Base-by-base conservation (phyloP, 345 rosid genomes). In the Cardamine resedifolia region DNA sequence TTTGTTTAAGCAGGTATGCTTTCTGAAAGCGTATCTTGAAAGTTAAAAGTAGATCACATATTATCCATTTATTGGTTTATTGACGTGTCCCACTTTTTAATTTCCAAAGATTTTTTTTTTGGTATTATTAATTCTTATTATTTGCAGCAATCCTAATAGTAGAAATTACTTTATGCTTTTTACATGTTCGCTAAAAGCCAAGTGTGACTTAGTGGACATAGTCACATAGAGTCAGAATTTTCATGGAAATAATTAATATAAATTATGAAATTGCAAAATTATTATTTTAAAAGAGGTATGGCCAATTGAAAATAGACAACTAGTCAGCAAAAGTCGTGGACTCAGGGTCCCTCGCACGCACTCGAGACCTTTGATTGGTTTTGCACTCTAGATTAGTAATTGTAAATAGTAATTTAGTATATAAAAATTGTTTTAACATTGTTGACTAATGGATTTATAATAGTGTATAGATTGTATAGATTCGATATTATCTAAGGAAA, bases 261-360 rank as follows among this genome's bases (percentile, higher is more conserved):
- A 4, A 38, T 20, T 19, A 27, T 28, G n/a, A 66, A 38, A 3
- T n/a, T 18, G 26, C 3, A 27, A 27, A 50, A 11, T 23, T 16
- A 59, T 1, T 21, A 4, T 14, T n/a, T 2, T 12, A 11, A 71
- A 50, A 44, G 38, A 60, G n/a, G 11, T 15, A 3, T 41, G 43
- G 12, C 68, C 68, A 71, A 62, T 50, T 15, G 61, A 39, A 52
- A 71, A 28, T 41, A 28, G 76, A 62, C 69, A 62, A 49, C 62
- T 14, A 19, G 14, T 10, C 60, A 45, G 45, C 21, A 38, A 18
- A 49, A 61, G 53, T 51, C 26, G 68, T 71, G 75, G 61, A 50
- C 24, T 14, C 2, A 41, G 75, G 68, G 62, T 51, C 63, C 76
- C 69, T 60, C 44, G 10, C 36, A 34, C 44, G 49, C 66, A 58